Percentiles rank a stretch among this genome's conserved stretches.
These are phyloP conservation scores for Trichoderma simmonsii DNA, from an alignment of 2,329 filamentous ascomycete genomes.

Conservation along the genomic window DNA sequence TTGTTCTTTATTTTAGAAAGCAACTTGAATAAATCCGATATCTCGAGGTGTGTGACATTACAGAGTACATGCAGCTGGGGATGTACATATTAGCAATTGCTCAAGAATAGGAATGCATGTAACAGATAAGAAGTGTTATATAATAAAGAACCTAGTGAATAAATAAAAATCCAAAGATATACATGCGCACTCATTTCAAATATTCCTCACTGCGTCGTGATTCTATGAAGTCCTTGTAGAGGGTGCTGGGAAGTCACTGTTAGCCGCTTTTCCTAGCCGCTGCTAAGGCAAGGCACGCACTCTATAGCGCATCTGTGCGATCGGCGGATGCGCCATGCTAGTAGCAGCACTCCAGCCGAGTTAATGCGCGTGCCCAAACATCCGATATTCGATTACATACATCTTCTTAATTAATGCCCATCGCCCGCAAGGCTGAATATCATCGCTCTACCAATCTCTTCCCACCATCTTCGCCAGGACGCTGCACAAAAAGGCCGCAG, in stretches of 20 bases:
- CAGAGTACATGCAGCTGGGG: no score
- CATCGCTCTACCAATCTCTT: neutral
- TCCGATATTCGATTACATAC: neutral
- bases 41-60: no score
- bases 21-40: no score
- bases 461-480: neutral
- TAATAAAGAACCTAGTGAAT: no score
- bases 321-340: neutral
- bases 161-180: no score
- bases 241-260: neutral
- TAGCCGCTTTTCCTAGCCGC: neutral
- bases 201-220: neutral
- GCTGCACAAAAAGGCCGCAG: neutral
- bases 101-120: no score
- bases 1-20: no score
- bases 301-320: neutral
- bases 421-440: neutral
- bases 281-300: constrained; percentile 9
- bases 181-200: neutral
- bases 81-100: no score
- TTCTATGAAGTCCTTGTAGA: neutral
- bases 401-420: neutral
- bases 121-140: no score
- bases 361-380: neutral
- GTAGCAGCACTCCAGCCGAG: neutral